Conservation (phyloP, 371 early-diverging fungal genomes). For the Mucor mucedo region DNA sequence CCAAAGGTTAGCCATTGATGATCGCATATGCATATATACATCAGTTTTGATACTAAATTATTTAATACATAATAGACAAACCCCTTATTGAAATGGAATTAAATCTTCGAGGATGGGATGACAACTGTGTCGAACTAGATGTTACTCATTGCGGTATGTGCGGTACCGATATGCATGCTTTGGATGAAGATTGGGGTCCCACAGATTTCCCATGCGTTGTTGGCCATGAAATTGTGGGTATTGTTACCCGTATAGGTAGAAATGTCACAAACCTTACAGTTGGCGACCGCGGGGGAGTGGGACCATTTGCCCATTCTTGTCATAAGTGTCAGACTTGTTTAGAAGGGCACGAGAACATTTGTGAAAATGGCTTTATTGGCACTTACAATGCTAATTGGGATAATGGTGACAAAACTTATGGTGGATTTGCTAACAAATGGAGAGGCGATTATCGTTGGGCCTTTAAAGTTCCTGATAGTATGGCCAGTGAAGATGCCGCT, state of each 20-base stretch:
- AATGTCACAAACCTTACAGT: conserved; percentile 50
- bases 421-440: conserved; percentile 69
- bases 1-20: neutral
- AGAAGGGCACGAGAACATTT: conserved; percentile 28
- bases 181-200: conserved; percentile 62
- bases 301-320: conserved; percentile 57
- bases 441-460: conserved; percentile 53
- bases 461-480: conserved; percentile 60
- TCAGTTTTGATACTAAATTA: neutral
- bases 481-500: conserved; percentile 55
- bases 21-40: neutral
- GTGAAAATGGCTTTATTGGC: conserved; percentile 19
- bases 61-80: neutral
- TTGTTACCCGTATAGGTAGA: conserved; percentile 47
- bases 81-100: conserved; percentile 26
- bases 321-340: conserved; percentile 34
- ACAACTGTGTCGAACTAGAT: conserved; percentile 52
- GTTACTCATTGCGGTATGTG: conserved; percentile 60
- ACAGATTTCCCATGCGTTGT: conserved; percentile 54
- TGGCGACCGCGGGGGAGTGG: conserved; percentile 75
- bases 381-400: conserved; percentile 53
- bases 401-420: conserved; percentile 59
- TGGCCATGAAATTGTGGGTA: conserved; percentile 67
- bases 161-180: conserved; percentile 59
- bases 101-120: conserved; percentile 42